These are phyloP conservation scores for Talaromyces sp. DNA, from an alignment of 2,329 filamentous ascomycete species.

Conservation along the genomic window DNA sequence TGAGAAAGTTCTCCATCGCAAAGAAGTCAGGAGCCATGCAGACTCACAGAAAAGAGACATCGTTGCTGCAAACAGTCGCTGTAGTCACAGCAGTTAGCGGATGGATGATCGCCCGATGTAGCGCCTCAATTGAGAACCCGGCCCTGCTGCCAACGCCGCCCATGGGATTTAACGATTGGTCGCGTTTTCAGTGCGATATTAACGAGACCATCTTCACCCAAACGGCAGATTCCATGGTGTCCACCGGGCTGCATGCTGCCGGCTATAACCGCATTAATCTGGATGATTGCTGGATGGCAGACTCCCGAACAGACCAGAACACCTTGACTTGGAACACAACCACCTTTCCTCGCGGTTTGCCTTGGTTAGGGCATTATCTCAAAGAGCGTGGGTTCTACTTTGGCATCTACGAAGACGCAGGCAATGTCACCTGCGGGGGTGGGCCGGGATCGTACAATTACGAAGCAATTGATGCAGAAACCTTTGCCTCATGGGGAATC, in stretches of 20 bases:
- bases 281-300: conserved; percentile 46
- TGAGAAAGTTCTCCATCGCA: not conserved
- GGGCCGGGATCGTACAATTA: conserved; percentile 42
- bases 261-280: conserved; percentile 44
- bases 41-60: not conserved
- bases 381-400: conserved; percentile 41
- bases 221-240: conserved; percentile 46
- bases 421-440: conserved; percentile 44
- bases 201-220: conserved; percentile 49
- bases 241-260: conserved; percentile 39
- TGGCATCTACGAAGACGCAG: conserved; percentile 48
- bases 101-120: conserved; percentile 12
- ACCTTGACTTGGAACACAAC: conserved; percentile 42
- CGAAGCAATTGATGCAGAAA: conserved; percentile 43
- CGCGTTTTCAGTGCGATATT: conserved; percentile 47
- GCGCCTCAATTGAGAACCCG: conserved; percentile 23
- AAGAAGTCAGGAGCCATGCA: not conserved
- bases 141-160: conserved; percentile 40
- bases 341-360: conserved; percentile 44
- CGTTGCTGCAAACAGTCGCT: conserved; percentile 3
- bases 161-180: conserved; percentile 55
- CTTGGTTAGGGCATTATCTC: conserved; percentile 41
- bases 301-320: conserved; percentile 34
- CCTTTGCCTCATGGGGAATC: conserved; percentile 36
- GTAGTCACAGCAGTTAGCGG: conserved; percentile 7